A percentile compares a stretch with the other conserved stretches of the same genome.
phyloP scores from a whole-genome alignment of 805 yeast genomes.

The Lipomyces sp. region DNA sequence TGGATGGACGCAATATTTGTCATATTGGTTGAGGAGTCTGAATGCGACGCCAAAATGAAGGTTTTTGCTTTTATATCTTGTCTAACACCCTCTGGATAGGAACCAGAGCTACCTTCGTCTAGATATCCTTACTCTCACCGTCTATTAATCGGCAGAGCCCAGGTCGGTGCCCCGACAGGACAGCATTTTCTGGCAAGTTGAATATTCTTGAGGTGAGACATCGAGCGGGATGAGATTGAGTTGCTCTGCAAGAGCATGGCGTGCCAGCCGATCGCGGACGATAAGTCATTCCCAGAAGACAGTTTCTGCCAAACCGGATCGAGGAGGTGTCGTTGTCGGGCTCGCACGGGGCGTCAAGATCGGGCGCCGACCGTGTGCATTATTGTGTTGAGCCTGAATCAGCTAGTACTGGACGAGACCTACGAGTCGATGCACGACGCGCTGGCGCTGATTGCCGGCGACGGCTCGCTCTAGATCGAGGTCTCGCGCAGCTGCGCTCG shows the following conservation, averaged over 20 bases:
- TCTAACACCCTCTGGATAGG: no score
- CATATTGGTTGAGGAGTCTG: no score
- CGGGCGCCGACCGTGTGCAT: constrained; percentile 70
- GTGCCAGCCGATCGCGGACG: constrained; percentile 93
- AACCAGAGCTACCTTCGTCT: no score
- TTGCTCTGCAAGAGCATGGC: constrained; percentile 79
- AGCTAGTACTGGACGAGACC: constrained; percentile 86
- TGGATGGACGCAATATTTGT: no score
- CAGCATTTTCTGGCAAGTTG: constrained; percentile 86
- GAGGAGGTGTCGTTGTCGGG: constrained; percentile 91
- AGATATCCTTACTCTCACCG: no score
- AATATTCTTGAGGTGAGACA: constrained; percentile 93
- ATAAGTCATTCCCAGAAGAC: constrained; percentile 89
- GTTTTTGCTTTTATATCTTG: no score
- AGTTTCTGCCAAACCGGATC: constrained; percentile 86
- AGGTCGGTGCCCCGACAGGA: no score
- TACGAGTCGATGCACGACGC: constrained; percentile 98
- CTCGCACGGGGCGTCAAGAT: constrained; percentile 75
- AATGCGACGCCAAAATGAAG: no score
- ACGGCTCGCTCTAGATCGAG: constrained; percentile 97
- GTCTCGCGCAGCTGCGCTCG: constrained; percentile 68
- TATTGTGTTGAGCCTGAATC: constrained; percentile 91
- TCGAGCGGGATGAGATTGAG: constrained; percentile 94
- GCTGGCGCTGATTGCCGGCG: constrained; percentile 92
- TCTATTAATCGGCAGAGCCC: no score